phyloP scores from a whole-genome alignment of 2,329 filamentous ascomycete genomes.

The Neonectria ditissima region DNA sequence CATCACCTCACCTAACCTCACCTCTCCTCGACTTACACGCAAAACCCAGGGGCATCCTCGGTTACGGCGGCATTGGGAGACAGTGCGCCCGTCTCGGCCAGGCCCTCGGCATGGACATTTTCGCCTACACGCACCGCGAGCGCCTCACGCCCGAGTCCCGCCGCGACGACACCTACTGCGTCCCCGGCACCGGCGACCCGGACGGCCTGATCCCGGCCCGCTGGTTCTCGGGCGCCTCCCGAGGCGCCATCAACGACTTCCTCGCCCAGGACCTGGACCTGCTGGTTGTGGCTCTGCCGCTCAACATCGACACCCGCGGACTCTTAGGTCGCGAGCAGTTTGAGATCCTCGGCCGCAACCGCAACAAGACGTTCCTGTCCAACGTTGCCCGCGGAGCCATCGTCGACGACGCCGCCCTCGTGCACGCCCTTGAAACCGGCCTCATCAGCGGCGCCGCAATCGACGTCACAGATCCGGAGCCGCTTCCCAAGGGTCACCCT shows the following conservation, averaged over 20 bases:
- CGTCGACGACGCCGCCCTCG: conserved; percentile 62
- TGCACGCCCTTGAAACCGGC: conserved; percentile 62
- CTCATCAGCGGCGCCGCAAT: conserved; percentile 69
- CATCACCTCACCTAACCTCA: background rate
- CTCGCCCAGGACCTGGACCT: conserved; percentile 57
- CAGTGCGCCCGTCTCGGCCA: conserved; percentile 61
- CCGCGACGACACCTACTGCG: conserved; percentile 69
- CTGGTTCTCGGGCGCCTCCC: conserved; percentile 56
- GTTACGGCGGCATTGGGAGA: conserved; percentile 60
- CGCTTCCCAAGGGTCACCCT: conserved; percentile 71
- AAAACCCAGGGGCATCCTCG: conserved; percentile 51
- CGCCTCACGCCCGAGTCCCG: conserved; percentile 69
- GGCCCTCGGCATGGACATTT: conserved; percentile 74
- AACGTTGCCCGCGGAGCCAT: conserved; percentile 72
- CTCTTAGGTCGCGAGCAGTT: conserved; percentile 60
- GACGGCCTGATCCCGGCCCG: conserved; percentile 55
- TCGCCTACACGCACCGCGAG: conserved; percentile 74
- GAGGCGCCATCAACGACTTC: conserved; percentile 54
- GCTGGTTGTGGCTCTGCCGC: conserved; percentile 56
- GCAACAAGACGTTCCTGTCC: conserved; percentile 64
- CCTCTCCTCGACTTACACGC: background rate
- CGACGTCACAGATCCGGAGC: conserved; percentile 80
- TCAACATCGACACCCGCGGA: conserved; percentile 52
- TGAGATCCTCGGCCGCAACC: conserved; percentile 47
- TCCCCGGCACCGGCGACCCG: conserved; percentile 69